Conservation (phyloP, 768 basidiomycete species). For the Infundibulicybe gibba region DNA sequence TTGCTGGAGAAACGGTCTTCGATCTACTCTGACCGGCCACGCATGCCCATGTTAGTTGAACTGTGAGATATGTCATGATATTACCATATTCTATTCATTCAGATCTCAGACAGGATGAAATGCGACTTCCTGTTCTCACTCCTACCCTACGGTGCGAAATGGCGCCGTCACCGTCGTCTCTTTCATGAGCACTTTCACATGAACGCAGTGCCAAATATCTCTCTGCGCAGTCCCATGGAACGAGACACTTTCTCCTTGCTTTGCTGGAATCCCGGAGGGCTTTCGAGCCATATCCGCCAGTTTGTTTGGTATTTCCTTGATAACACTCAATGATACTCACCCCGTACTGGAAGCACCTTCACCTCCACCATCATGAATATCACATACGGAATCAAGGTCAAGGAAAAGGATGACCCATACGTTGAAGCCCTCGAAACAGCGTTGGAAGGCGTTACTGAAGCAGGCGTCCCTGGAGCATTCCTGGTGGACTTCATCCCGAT, state of each 20-base stretch:
- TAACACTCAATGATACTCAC: background rate
- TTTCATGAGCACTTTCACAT: too few species aligned
- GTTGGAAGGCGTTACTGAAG: too few species aligned
- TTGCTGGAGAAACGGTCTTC: too few species aligned
- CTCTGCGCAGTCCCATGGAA: slow-evolving; percentile 25
- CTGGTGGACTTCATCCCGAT: too few species aligned
- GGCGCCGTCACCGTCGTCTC: too few species aligned
- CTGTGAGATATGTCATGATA: too few species aligned
- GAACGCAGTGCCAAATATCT: too few species aligned
- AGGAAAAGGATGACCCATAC: slow-evolving; percentile 1
- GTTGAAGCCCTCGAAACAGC: slow-evolving; percentile 2
- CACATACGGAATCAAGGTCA: too few species aligned
- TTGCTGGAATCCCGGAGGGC: slow-evolving; percentile 12
- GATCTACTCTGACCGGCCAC: too few species aligned
- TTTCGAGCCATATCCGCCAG: slow-evolving; percentile 8
- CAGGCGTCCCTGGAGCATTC: too few species aligned
- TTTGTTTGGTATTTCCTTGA: background rate
- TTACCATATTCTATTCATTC: background rate
- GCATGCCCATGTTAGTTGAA: background rate
- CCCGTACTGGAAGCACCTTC: background rate
- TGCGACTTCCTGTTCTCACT: slow-evolving; percentile 19
- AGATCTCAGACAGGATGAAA: slow-evolving; percentile 24
- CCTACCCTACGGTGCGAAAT: slow-evolving; percentile 22
- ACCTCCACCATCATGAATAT: slow-evolving; percentile 3
- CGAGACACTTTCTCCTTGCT: slow-evolving; percentile 12